phyloP scores from a whole-genome alignment of 2,329 filamentous ascomycete genomes.

The Penicillium oxalicum region DNA sequence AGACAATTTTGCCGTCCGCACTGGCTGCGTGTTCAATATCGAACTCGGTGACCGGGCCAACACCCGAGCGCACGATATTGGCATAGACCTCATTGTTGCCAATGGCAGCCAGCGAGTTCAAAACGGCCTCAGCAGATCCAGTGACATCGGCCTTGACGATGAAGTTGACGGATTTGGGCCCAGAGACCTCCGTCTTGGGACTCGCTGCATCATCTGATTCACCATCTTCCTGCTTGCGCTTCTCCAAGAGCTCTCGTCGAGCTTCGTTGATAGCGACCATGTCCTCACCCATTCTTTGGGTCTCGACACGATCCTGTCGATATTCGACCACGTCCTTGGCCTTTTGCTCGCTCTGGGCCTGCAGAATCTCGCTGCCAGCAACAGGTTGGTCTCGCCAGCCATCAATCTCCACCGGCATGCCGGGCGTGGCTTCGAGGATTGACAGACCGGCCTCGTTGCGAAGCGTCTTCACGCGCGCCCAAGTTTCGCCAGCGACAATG shows the following conservation, averaged over 20 bases:
- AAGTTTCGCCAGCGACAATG: conserved; percentile 81
- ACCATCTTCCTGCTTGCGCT: conserved; percentile 31
- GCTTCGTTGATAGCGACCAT: conserved; percentile 72
- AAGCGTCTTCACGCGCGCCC: conserved; percentile 77
- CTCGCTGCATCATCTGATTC: conserved; percentile 30
- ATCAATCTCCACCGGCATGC: conserved; percentile 84
- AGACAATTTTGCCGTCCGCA: conserved; percentile 70
- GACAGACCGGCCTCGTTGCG: conserved; percentile 76
- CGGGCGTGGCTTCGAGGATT: conserved; percentile 70
- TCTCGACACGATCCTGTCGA: conserved; percentile 64
- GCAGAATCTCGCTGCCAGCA: conserved; percentile 81
- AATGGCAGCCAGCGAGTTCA: conserved; percentile 67
- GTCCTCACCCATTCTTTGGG: conserved; percentile 58
- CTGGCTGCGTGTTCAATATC: conserved; percentile 82
- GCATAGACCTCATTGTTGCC: conserved; percentile 80
- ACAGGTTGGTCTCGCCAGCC: conserved; percentile 87
- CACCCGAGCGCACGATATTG: conserved; percentile 67
- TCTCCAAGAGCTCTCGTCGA: conserved; percentile 56
- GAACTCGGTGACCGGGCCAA: conserved; percentile 74
- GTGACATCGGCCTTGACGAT: conserved; percentile 89
- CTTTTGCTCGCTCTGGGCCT: conserved; percentile 70
- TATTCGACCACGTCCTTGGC: conserved; percentile 74
- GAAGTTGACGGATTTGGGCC: conserved; percentile 63
- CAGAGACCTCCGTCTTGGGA: conserved; percentile 39
- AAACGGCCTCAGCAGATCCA: conserved; percentile 87